Base-by-base conservation (phyloP, 140 eudicot species). In the Flaveria floridana region DNA sequence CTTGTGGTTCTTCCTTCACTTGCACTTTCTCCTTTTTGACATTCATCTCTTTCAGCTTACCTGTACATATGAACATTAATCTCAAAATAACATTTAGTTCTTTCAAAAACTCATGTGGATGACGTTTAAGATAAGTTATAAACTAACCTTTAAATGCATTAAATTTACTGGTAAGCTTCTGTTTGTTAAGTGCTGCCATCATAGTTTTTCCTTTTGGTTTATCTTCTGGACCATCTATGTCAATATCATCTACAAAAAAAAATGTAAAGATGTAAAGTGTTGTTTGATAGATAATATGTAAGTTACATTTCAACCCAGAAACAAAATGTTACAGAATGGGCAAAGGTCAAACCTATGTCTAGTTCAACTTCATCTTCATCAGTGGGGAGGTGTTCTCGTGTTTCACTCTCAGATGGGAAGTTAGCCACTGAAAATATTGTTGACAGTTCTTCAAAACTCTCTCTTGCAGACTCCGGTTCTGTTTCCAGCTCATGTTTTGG, bases 101-200 rank as follows among this genome's bases (percentile, higher is more conserved):
- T 16, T 3, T 37, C 21, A 63, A 21, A 16, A 50, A 7, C 23
- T 42, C 48, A 34, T 37, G 28, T 21, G 16, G 58, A 46, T 41
- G 6, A 39, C 4, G 50, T 62, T 63, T n/a, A 9, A 52, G 78
- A 65, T 62, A 48, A 53, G 51, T 58, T 41, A 21, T 21, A 42
- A 26, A 64, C 92, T 47, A 64, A 88, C 99, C 99, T 87, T 87
- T 95, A 28, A 91, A 73, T 37, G 96, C 85, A n/a, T 90, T 89
- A 72, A 95, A 88, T 86, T 68, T 94, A 83, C 87, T 89, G 2
- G 95, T 72, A 26, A 95, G 76, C 70, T 95, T 95, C 84, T 91
- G 84, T 61, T 84, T 95, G 81, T 87, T 91, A 61, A 91, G 66
- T 57, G 84, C 85, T 62, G 85, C 84, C 83, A 88, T 84, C 86